Base-by-base conservation (phyloP, 169 alveolate genomes). In the Miamiensis avidus region DNA sequence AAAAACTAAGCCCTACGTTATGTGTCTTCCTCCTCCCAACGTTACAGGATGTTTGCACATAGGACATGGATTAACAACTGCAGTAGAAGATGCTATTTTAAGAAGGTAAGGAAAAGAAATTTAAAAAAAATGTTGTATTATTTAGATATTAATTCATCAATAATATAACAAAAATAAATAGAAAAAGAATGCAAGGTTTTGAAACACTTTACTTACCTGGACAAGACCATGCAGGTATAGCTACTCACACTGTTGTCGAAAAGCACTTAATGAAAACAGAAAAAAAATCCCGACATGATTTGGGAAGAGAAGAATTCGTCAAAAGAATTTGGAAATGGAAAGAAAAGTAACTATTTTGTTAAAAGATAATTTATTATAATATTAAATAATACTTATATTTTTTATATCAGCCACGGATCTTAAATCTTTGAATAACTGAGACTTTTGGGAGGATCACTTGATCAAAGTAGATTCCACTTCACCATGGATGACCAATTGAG, bases 31-130 rank as follows among this genome's bases (percentile, higher is more conserved):
- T 25, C 99, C 99, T 27, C 99, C 99, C 6, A 99, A 99, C 89
- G 99, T 99, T 31, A 99, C 99, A 15, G 99, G 99, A n/a, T 96
- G 99, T 49, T 95, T 99, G 31, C 99, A 99, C 91, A 94, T 99
- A 82, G 99, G 99, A 25, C 99, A 99, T 91, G 99, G 99, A 0
- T 93, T 99, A 82, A 99, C 99, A 86, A 96, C 97, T 29, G 99
- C 99, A 25, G 98, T 99, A 65, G 99, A 99, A 89, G 99, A 99
- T 90, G 91, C 99, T 29, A 93, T 99, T 77, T 96, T 98, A 29
- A 91, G 99, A 85, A 98, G 99, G 98, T 87, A 76, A 15, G 78
- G 49, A 76, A 15, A 76, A 11, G 20, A 49, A 49, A 49, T 11
- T 49, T 49, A 49, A 49, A 49, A 49, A 11, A 11, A 11, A 11